These are phyloP conservation scores for Globisporangium apiculatum DNA, from an alignment of 352 stramenopile genomes.

Conservation along the genomic window DNA sequence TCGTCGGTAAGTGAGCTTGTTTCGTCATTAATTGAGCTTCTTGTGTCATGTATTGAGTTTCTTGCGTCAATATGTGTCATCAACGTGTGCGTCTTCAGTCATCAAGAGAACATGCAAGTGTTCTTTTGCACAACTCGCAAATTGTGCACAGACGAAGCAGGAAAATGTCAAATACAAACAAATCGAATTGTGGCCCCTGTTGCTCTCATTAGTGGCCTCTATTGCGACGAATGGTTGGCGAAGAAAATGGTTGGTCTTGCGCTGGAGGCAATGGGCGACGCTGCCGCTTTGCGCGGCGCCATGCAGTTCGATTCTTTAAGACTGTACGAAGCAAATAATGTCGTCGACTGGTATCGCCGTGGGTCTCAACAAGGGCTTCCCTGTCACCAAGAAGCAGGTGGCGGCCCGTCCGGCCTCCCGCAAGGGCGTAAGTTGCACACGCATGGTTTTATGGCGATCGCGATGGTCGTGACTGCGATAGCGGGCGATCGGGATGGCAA, in stretches of 20 bases:
- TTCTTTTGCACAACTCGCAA: too few relatives aligned
- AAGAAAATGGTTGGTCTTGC: constrained; percentile 20
- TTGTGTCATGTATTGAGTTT: too few relatives aligned
- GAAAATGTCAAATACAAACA: too few relatives aligned
- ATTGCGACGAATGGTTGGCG: background rate
- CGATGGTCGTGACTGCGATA: background rate
- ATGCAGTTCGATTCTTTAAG: constrained; percentile 84
- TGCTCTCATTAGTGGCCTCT: too few relatives aligned
- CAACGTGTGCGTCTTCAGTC: too few relatives aligned
- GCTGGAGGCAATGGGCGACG: constrained; percentile 4
- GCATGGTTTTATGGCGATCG: background rate
- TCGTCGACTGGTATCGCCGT: constrained; percentile 89
- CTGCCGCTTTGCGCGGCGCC: constrained; percentile 7
- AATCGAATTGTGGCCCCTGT: too few relatives aligned
- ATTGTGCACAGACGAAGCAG: too few relatives aligned
- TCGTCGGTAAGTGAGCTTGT: too few relatives aligned
- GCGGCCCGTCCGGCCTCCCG: constrained; percentile 71
- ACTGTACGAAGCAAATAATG: constrained; percentile 85
- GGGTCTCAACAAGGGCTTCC: constrained; percentile 90
- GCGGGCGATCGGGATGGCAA: background rate
- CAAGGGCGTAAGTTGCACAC: constrained; percentile 84
- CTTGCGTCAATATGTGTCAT: too few relatives aligned
- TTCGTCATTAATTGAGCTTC: too few relatives aligned
- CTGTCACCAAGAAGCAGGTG: constrained; percentile 90
- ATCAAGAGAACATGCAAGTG: too few relatives aligned